These are phyloP conservation scores for Tubosaeta sp. DNA, from an alignment of 768 basidiomycete species.

Conservation along the genomic window DNA sequence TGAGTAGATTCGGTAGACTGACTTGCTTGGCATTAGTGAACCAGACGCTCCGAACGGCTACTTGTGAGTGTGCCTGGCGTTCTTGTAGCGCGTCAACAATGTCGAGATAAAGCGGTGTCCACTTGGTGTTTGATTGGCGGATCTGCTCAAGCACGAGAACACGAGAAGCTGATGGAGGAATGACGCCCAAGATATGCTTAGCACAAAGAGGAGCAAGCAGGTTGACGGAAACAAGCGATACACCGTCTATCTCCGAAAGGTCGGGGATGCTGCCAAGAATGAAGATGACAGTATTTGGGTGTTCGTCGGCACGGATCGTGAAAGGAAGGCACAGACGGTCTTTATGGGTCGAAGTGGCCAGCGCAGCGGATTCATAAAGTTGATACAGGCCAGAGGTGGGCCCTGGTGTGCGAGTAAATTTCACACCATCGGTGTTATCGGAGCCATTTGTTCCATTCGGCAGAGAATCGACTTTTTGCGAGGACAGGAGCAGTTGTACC, in stretches of 20 bases:
- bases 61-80: conserved; percentile 42
- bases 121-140: conserved; percentile 71
- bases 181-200: conserved; percentile 48
- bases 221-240: conserved; percentile 59
- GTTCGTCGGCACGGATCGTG: conserved; percentile 43
- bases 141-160: conserved; percentile 84
- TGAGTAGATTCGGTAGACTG: conserved; percentile 42
- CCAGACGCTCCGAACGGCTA: conserved; percentile 57
- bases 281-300: conserved; percentile 67
- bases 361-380: conserved; percentile 63
- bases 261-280: conserved; percentile 54
- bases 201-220: conserved; percentile 67
- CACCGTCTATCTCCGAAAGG: conserved; percentile 46
- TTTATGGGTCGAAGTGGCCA: conserved; percentile 59
- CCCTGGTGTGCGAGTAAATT: conserved; percentile 4
- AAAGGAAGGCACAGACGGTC: conserved; percentile 60
- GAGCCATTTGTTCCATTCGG: conserved; percentile 33
- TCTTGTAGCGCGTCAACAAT: conserved; percentile 69
- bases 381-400: conserved; percentile 36
- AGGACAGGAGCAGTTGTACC: conserved; percentile 57
- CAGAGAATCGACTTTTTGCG: conserved; percentile 33
- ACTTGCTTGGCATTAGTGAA: conserved; percentile 48
- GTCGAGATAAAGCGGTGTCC: conserved; percentile 85
- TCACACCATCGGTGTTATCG: background rate
- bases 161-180: conserved; percentile 60